Base-by-base conservation (phyloP, 306 rosid genomes). In the Casuarina glauca region DNA sequence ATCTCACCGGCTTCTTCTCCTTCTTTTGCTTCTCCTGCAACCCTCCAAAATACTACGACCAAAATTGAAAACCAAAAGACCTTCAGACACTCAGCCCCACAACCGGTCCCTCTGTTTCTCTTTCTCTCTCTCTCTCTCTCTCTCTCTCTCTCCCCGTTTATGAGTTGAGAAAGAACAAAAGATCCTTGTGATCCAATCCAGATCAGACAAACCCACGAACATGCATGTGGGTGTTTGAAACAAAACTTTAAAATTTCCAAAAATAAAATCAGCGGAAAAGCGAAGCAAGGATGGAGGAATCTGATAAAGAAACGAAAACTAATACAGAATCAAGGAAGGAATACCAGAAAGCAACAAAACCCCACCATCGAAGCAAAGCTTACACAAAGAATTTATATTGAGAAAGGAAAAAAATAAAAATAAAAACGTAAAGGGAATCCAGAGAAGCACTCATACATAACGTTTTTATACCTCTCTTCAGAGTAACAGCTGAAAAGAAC, bases 141-240 rank as follows among this genome's bases (percentile, higher is more conserved):
- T 80, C 42, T 4, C 76, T 61, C 43, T 66, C 72, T 70, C 49
- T 50, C 51, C 53, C 73, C 26, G 71, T 63, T 76, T 45, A 70
- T 84, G 85, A 84, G 90, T 84, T 76, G 81, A 78, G 42, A 89
- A 87, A 83, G 84, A 74, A 85, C 90, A 88, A 86, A 75, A 84
- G 88, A 91, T 82, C 89, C 88, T 86, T 87, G 86, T 82, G 97
- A 92, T 92, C 96, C 96, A 92, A 95, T 91, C 97, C 97, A 89
- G 97, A 95, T 95, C 97, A 94, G 97, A 92, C 94, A 90, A 87
- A 87, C 84, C 85, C 77, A 80, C 82, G 86, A 90, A 85, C 91
- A 87, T 83, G 97, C 97, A 92, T 86, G 96, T 88, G 93, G 85
- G 76, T 69, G 86, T 73, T 84, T 78, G 84, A 86, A 86, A 81